Evolutionary conservation across 208 protist genomes (phyloP), one percentile per base, ranked within the genome.

Genomic region (Wallacemonas sp.): DNA sequence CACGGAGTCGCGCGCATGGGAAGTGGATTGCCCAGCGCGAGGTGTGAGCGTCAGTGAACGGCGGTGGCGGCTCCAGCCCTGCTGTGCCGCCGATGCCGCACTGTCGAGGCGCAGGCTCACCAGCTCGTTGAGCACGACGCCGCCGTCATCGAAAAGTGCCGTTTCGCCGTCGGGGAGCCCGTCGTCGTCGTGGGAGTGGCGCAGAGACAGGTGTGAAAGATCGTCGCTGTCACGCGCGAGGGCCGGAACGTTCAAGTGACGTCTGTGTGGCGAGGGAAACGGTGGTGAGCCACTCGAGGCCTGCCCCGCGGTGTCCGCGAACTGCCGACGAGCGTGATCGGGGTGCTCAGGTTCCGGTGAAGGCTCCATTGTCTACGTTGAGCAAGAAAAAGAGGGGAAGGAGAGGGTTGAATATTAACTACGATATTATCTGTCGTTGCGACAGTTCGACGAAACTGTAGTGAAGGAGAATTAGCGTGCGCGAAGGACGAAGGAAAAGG

Each of bases 91-190:
- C 15, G 30, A 26, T 4, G 50, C 50, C 3, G 50, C 5, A 4
- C 5, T 38, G 50, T 57, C 50, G 29, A 57, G 50, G 5, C 50
- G 50, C n/a, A 15, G 4, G 32, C 50, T 57, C 15, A 57, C 50
- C 26, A 57, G 26, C 50, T 33, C 50, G 21, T 57, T 57, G 12
- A 57, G 36, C 32, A 57, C 50, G 50, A 57, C 30, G 30, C 50
- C 50, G 19, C 50, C 50, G 50, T 57, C 50, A 9, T 57, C 50
- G 32, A 57, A 57, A n/a, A 57, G 38, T 5, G 50, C 29, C 5
- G 32, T 27, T 19, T 57, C 50, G 13, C 4, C 46, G 12, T 15
- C 50, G n/a, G n/a, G n/a, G n/a, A n/a, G n/a, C n/a, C n/a, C n/a
- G n/a, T n/a, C n/a, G n/a, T n/a, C n/a, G n/a, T n/a, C n/a, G n/a